These are phyloP conservation scores for Candida nanaspora DNA, from an alignment of 805 yeast genomes.

Conservation along the genomic window DNA sequence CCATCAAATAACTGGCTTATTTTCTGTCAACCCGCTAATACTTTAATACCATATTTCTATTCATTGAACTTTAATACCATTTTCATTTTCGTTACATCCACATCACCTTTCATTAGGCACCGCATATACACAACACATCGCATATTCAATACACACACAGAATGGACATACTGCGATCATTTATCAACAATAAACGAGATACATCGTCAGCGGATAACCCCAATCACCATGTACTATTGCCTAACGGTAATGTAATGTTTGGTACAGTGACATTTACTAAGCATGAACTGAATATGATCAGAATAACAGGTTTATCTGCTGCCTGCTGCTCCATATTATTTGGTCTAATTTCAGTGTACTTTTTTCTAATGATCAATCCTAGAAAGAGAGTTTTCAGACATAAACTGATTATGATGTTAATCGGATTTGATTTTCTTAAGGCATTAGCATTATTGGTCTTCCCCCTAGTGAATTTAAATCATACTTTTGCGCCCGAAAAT, in stretches of 20 bases:
- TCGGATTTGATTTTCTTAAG: constrained; percentile 70
- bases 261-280: constrained; percentile 1
- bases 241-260: background rate
- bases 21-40: too few relatives aligned
- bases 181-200: too few relatives aligned
- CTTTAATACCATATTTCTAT: too few relatives aligned
- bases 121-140: too few relatives aligned
- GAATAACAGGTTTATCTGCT: constrained; percentile 29
- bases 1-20: too few relatives aligned
- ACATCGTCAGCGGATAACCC: background rate
- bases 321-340: constrained; percentile 41
- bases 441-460: constrained; percentile 62
- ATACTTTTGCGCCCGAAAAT: constrained; percentile 7
- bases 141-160: too few relatives aligned
- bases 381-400: constrained; percentile 59
- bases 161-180: too few relatives aligned
- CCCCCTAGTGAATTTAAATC: constrained; percentile 30
- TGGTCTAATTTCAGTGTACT: constrained; percentile 57
- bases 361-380: constrained; percentile 57
- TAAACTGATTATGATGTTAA: constrained; percentile 57
- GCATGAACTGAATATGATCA: constrained; percentile 10
- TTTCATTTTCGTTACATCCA: too few relatives aligned
- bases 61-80: too few relatives aligned
- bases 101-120: too few relatives aligned
- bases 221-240: background rate